Evolutionary conservation across 495 filamentous ascomycete genomes (phyloP), one percentile per base, ranked within the genome.

Genomic region (Lasiosphaeria miniovina): DNA sequence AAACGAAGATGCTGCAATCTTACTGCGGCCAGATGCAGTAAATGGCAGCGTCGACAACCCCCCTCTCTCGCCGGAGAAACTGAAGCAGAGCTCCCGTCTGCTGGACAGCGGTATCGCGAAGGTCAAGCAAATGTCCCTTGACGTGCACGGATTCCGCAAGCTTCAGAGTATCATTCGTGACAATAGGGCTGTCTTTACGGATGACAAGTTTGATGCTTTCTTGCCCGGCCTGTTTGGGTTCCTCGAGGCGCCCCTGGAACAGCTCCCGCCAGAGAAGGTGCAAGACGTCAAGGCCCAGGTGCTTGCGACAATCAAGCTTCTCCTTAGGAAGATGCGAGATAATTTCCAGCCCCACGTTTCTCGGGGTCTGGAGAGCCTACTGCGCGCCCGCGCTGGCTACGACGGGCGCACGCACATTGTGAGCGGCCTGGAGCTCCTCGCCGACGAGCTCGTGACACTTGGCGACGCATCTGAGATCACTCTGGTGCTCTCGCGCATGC

Each of bases 131-230:
- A 80, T 83, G 61, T 84, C 82, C 6, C 82, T 96, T 40, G 92
- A 96, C 66, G 89, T 91, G 5, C 89, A 91, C 62, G 91, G 89
- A 54, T 96, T 96, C 75, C 86, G 93, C 52, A 91, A 94, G 60
- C 73, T 97, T 9, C 93, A 95, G 70, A 82, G 85, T 33, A 81
- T 96, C 59, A 87, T 93, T 62, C 84, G 88, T 55, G 86, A 86
- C 61, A 86, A 86, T 60, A 84, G 84, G 59, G 65, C 79, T 11
- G 67, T 71, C 7, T 77, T 85, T 41, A 69, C 69, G n/a, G 82
- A 86, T 49, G 76, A 81, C 52, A 85, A 83, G 63, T 95, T 93
- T 64, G 84, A 88, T 61, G 80, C 87, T n/a, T 79, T 96, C 38
- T 73, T 96, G 8, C 58, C 83, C 6, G 86, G 87, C 12, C 76